Base-by-base conservation (phyloP, 2,329 filamentous ascomycete genomes). In the Verticillium tricorpus region DNA sequence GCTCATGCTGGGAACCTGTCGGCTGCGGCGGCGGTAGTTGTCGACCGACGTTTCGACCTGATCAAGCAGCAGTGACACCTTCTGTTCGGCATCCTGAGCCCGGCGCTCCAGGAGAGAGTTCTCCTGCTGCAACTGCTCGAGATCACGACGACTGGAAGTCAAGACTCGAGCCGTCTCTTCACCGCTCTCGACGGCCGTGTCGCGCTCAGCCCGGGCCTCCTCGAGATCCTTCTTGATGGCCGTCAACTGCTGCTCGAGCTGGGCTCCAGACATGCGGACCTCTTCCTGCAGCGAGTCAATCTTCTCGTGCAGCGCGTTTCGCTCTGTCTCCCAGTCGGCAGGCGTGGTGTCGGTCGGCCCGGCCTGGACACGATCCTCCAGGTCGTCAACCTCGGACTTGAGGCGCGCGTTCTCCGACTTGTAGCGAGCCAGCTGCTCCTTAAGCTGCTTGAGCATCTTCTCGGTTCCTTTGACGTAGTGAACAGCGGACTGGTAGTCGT, bases 401-500 rank as follows among this genome's bases (percentile, higher is more conserved):
- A 99, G 81, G 63, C 90, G 90, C 19, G 83, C 80, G 70, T 97
- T 97, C 64, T 95, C 90, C 14, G 87, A 78, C 82, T 98, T 98
- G 78, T 96, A 95, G 62, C 93, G 91, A 60, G 90, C 84, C n/a
- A 99, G 82, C 77, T 99, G 95, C 70, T 97, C 93, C 80, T 98
- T 98, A 83, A 99, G 94, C 75, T 96, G 94, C 76, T 95, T 93
- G 57, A 99, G 85, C 93, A 99, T 97, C 84, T 97, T 98, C 77
- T 99, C 95, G 1, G 95, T 98, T 62, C 95, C 95, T 76, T 97
- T 96, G 68, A 99, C 92, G 71, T 99, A 99, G 76, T 97, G 95
- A 58, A 98, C 93, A 17, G 95, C 94, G 52, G 95, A 97, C 75
- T 97, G 93, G 73, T 99, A 97, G 74, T 99, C 95, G 72, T 93